Conservation (phyloP, 805 yeast genomes). For the Ogataea siamensis region DNA sequence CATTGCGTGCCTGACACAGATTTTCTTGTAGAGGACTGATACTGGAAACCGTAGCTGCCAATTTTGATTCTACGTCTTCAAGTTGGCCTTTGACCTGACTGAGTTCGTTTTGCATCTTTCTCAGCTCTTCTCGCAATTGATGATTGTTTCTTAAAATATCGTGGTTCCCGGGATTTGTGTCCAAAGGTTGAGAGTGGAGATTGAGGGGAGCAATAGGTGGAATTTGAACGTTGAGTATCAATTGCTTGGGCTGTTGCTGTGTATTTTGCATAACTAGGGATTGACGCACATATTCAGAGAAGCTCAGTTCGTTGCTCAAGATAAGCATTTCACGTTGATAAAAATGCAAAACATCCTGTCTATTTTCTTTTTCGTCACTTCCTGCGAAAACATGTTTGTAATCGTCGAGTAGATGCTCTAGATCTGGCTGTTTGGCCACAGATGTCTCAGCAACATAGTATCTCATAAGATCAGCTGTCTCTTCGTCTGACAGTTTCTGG, state of each 20-base stretch:
- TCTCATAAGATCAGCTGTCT: neutral
- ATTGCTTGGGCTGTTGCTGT: conserved; percentile 33
- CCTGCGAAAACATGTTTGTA: conserved; percentile 20
- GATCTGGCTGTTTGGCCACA: neutral
- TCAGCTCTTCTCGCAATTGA: neutral
- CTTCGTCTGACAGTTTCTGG: neutral
- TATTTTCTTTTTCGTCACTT: conserved; percentile 10
- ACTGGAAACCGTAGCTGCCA: neutral
- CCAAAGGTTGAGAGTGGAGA: too few relatives aligned
- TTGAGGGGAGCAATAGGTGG: too few relatives aligned
- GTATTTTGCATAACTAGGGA: conserved; percentile 23
- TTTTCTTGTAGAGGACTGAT: conserved; percentile 6
- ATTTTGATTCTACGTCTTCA: neutral
- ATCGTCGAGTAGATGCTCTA: conserved; percentile 17
- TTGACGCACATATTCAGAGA: conserved; percentile 51
- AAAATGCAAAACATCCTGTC: conserved; percentile 33
- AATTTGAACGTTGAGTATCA: conserved; percentile 6
- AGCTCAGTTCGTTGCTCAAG: conserved; percentile 58
- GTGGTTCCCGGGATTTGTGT: neutral
- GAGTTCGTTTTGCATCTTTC: neutral
- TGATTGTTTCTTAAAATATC: neutral
- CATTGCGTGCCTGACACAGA: conserved; percentile 1
- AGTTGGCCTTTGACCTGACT: neutral
- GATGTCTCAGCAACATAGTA: neutral
- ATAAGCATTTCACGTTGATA: conserved; percentile 59